Percentiles rank a stretch among this genome's conserved stretches.
phyloP scores from a whole-genome alignment of 148 eudicot species.

The Vaccinium macrocarpon region DNA sequence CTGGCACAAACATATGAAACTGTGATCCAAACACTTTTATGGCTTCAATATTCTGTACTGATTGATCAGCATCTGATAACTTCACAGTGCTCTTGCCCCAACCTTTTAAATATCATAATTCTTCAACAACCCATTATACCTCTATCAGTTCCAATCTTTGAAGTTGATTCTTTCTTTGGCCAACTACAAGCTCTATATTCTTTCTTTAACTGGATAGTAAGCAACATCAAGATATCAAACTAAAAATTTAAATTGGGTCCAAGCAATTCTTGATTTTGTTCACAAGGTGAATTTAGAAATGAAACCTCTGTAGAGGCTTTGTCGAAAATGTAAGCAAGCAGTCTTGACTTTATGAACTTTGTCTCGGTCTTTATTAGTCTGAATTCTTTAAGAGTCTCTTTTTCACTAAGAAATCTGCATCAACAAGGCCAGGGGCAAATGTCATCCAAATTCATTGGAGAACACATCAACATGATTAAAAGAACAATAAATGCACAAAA shows the following conservation, averaged over 20 bases:
- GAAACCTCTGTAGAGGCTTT: constrained; percentile 30
- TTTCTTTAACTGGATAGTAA: constrained; percentile 81
- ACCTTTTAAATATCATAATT: constrained; percentile 49
- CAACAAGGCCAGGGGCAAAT: constrained; percentile 30
- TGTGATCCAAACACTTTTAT: constrained; percentile 46
- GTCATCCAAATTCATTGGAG: constrained; percentile 22
- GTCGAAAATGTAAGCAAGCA: constrained; percentile 25
- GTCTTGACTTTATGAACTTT: constrained; percentile 32
- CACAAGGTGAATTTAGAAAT: constrained; percentile 22
- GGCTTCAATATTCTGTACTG: constrained; percentile 48
- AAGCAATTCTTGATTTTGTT: constrained; percentile 14
- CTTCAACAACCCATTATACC: constrained; percentile 44
- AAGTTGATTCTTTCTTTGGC: constrained; percentile 64
- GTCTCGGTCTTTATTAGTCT: constrained; percentile 22
- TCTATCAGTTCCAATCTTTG: constrained; percentile 51
- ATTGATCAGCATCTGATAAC: constrained; percentile 55
- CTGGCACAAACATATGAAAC: constrained; percentile 56
- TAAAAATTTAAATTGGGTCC: constrained; percentile 22
- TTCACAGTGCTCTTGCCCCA: constrained; percentile 51
- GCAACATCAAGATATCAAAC: constrained; percentile 50
- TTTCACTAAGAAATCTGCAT: constrained; percentile 41
- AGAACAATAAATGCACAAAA: background rate
- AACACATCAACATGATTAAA: background rate
- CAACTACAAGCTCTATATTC: constrained; percentile 81
- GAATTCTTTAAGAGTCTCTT: background rate